Conservation (phyloP, 768 basidiomycete species). For the Naganishia friedmannii region DNA sequence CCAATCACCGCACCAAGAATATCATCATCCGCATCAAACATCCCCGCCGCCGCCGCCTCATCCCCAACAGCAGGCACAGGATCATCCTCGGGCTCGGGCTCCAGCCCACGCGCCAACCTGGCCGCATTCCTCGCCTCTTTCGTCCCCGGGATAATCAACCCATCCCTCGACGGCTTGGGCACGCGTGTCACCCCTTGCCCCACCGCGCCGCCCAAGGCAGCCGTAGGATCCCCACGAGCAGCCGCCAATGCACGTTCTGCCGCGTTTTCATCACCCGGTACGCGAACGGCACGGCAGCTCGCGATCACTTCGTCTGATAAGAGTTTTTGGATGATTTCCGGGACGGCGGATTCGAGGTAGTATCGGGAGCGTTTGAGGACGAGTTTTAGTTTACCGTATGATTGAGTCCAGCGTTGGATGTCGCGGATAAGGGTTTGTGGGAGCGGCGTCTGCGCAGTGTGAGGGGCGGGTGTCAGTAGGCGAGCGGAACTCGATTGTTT, state of each 20-base stretch:
- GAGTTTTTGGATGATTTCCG: conserved; percentile 82
- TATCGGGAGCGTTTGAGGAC: conserved; percentile 98
- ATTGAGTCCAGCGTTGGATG: conserved; percentile 88
- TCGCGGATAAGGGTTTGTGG: conserved; percentile 79
- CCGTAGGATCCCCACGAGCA: not conserved
- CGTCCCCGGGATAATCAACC: conserved; percentile 80
- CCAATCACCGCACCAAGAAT: conserved; percentile 95
- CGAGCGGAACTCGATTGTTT: too few species aligned
- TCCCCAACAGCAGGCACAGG: conserved; percentile 46
- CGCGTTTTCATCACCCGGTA: conserved; percentile 64
- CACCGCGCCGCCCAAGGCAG: too few species aligned
- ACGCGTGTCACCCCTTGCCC: conserved; percentile 72
- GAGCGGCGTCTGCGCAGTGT: conserved; percentile 84
- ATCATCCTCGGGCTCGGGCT: conserved; percentile 37
- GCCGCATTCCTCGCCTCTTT: conserved; percentile 57
- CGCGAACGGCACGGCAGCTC: conserved; percentile 55
- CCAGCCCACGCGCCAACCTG: conserved; percentile 36
- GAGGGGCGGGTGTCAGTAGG: too few species aligned
- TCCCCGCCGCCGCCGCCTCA: conserved; percentile 54
- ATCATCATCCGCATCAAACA: conserved; percentile 61
- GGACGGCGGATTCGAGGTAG: conserved; percentile 91
- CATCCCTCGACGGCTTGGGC: conserved; percentile 80
- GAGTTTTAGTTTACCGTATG: conserved; percentile 97
- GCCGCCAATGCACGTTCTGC: conserved; percentile 41
- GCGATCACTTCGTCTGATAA: conserved; percentile 73